phyloP scores from a whole-genome alignment of 768 basidiomycete genomes.

The Calocybe indica region DNA sequence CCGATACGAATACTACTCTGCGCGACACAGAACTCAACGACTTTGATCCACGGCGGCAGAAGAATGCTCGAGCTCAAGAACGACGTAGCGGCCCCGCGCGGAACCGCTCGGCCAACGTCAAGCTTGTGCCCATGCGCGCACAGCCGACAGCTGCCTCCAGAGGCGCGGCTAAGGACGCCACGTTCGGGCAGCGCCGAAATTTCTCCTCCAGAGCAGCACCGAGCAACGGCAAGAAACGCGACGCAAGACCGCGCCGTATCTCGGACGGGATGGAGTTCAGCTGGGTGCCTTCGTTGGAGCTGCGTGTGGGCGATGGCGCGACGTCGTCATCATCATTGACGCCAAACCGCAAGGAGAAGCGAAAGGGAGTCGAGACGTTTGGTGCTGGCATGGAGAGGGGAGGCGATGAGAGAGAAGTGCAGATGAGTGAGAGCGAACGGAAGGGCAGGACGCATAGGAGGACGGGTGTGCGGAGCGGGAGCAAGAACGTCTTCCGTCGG shows the following conservation, averaged over 20 bases:
- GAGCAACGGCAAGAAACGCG: conserved; percentile 9
- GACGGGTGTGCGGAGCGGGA: conserved; percentile 80
- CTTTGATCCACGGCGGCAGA: conserved; percentile 46
- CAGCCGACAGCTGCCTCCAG: conserved; percentile 20
- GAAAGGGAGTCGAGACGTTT: conserved; percentile 71
- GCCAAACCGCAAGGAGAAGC: conserved; percentile 27
- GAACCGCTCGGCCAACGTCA: conserved; percentile 48
- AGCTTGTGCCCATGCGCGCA: conserved; percentile 61
- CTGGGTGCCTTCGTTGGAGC: conserved; percentile 61
- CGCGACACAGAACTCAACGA: conserved; percentile 37
- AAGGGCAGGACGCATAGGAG: conserved; percentile 77
- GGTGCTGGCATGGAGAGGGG: conserved; percentile 90
- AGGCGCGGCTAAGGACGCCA: conserved; percentile 41
- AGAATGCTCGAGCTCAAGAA: conserved; percentile 40
- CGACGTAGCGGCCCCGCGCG: conserved; percentile 35
- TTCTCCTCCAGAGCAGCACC: conserved; percentile 13
- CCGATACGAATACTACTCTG: conserved; percentile 2
- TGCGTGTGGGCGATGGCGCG: conserved; percentile 28
- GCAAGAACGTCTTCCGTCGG: conserved; percentile 73
- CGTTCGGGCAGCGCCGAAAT: conserved; percentile 67
- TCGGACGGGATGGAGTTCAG: conserved; percentile 77
- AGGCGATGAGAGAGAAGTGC: conserved; percentile 37
- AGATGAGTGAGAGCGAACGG: conserved; percentile 59
- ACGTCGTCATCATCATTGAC: neutral
- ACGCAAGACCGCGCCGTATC: conserved; percentile 15